phyloP scores from a whole-genome alignment of 805 yeast species.

The Lipomyces mesembrius region DNA sequence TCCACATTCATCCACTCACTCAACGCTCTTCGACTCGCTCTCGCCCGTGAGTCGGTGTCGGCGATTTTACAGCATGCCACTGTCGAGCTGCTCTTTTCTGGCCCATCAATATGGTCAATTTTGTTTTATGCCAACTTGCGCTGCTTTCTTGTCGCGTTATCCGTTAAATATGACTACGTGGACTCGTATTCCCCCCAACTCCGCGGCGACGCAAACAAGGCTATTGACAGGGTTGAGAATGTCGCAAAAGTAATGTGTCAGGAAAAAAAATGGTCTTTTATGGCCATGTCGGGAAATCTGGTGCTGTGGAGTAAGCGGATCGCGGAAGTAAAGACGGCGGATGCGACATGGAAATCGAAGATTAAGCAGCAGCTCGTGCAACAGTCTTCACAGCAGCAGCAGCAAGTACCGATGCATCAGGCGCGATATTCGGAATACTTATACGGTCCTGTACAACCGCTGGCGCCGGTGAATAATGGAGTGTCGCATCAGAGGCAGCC shows the following conservation, averaged over 20 bases:
- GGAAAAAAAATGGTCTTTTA: slow-evolving; percentile 20
- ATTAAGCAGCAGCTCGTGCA: neutral
- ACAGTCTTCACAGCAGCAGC: neutral
- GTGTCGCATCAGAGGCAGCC: neutral
- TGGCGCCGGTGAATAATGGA: neutral
- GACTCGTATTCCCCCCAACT: slow-evolving; percentile 13
- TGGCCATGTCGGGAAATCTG: slow-evolving; percentile 22
- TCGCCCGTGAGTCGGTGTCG: slow-evolving; percentile 16
- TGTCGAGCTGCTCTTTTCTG: slow-evolving; percentile 16
- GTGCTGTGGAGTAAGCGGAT: slow-evolving; percentile 22
- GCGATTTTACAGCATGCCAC: slow-evolving; percentile 14
- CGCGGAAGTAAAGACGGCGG: slow-evolving; percentile 19
- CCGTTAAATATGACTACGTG: slow-evolving; percentile 17
- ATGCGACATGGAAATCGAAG: slow-evolving; percentile 3
- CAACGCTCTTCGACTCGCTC: slow-evolving; percentile 15
- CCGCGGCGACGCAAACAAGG: slow-evolving; percentile 16
- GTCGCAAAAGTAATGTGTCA: slow-evolving; percentile 19
- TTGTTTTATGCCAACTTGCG: slow-evolving; percentile 14
- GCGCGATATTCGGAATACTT: neutral
- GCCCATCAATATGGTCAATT: slow-evolving; percentile 24
- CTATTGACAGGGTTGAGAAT: slow-evolving; percentile 12
- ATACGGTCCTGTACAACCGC: neutral
- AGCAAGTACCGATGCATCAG: slow-evolving; percentile 4
- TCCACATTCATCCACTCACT: slow-evolving; percentile 17
- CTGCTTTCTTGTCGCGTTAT: slow-evolving; percentile 22